Evolutionary conservation across 2,329 filamentous ascomycete genomes (phyloP).

Genomic region (Microcyclospora tardicrescens): DNA sequence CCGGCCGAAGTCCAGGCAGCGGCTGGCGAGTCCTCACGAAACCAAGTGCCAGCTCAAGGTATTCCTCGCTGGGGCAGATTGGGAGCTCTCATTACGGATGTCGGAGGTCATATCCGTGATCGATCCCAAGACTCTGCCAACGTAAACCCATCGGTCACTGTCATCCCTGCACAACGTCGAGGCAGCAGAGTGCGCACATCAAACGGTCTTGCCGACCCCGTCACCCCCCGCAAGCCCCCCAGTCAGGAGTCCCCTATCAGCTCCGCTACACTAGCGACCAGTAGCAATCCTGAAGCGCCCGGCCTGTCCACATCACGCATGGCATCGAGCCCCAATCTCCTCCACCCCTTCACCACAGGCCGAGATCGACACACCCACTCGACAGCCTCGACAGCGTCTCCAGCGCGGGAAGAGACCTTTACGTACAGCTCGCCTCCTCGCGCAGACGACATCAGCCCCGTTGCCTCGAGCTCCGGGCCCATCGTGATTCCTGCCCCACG

Average conservation of each 20-base stretch:
- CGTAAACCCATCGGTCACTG: slow-evolving; percentile 41
- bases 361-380: slow-evolving; percentile 1
- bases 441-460: slow-evolving; percentile 18
- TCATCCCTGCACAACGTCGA: slow-evolving; percentile 47
- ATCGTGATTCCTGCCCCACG: no score
- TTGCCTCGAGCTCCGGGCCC: no score
- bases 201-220: slow-evolving; percentile 1
- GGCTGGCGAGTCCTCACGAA: slow-evolving; percentile 7
- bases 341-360: slow-evolving; percentile 3
- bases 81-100: slow-evolving; percentile 36
- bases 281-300: slow-evolving; percentile 2
- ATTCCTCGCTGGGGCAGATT: slow-evolving; percentile 32
- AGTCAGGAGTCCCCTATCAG: background rate
- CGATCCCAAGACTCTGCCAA: slow-evolving; percentile 23
- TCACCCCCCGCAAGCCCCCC: background rate
- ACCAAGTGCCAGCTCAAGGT: slow-evolving; percentile 29
- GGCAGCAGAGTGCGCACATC: slow-evolving; percentile 22
- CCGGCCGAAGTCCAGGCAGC: slow-evolving; percentile 43
- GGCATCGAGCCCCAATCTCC: background rate
- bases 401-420: background rate
- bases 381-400: background rate
- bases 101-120: slow-evolving; percentile 30
- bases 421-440: slow-evolving; percentile 12
- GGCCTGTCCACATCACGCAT: background rate
- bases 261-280: slow-evolving; percentile 7